Conservation (phyloP, 2,329 filamentous ascomycete species). For the Claviceps africana region DNA sequence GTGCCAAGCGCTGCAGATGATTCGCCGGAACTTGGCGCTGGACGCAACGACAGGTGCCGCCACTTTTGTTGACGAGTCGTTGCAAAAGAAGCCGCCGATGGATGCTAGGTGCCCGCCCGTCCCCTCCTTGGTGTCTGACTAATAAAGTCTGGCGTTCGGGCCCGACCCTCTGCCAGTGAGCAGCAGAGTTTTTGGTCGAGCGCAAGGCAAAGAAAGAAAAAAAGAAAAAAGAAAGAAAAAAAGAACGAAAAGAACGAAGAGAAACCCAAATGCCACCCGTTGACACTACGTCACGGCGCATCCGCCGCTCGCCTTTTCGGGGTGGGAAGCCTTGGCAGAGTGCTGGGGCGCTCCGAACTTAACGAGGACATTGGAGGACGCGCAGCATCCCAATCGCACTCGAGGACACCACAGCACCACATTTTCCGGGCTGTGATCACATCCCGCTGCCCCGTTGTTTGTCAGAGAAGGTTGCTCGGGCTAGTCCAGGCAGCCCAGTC, state of each 20-base stretch:
- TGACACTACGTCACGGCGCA: slow-evolving; percentile 1
- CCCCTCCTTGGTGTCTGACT: too few species aligned
- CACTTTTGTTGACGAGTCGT: neutral
- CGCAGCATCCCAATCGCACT: neutral
- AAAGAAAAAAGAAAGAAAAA: too few species aligned
- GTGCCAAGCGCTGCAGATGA: neutral
- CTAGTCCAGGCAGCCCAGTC: neutral
- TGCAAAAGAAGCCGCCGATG: neutral
- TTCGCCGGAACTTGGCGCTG: neutral
- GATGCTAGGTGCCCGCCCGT: too few species aligned
- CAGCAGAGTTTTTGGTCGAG: too few species aligned
- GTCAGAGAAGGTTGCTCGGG: neutral
- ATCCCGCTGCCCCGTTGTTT: neutral
- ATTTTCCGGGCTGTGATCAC: neutral
- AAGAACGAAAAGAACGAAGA: too few species aligned
- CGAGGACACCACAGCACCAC: neutral
- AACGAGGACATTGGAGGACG: neutral
- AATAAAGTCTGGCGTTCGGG: too few species aligned
- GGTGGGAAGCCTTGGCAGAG: neutral
- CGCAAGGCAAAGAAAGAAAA: too few species aligned
- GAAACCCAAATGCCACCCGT: too few species aligned
- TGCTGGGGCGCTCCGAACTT: neutral
- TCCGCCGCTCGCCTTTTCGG: neutral
- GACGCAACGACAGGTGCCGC: neutral
- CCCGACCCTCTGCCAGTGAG: too few species aligned